Evolutionary conservation across 345 rosid species (phyloP), one percentile per base, ranked within the genome.

Genomic region (Diplotaxis tenuifolia): DNA sequence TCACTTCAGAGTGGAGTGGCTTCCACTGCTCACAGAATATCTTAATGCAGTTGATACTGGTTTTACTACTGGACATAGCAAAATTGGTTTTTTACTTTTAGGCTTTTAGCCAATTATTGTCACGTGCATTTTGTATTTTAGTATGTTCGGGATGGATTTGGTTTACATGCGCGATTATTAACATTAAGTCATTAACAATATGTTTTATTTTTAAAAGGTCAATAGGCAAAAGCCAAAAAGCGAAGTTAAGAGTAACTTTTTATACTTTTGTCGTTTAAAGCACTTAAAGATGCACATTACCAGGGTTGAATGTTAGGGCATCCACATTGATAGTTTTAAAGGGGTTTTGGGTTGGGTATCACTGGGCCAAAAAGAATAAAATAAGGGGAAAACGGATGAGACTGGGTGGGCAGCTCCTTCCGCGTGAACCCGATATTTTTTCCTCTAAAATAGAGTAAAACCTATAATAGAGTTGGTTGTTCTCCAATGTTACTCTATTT

Each of bases 81-180:
- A 49, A 49, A 49, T 14, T 47, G 40, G 4, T 28, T 9, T 15
- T 68, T 75, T 61, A 15, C 74, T 68, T 68, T 62, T 38, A 54
- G 57, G 10, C 74, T 68, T 68, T 62, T 38, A 54, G 57, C 74
- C 20, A 62, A 75, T 75, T 55, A 62, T 62, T 62, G 40, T 62
- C 75, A 75, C 70, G 65, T 54, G 70, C 74, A 68, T 28, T 53
- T 36, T 62, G 70, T 16, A 15, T 69, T 28, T 62, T 53, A 22
- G 52, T 53, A 25, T 75, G 73, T 68, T 62, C 7, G 58, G 65
- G 11, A 29, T 62, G 31, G 47, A 11, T 36, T 8, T 25, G 28
- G 50, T n/a, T 53, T 28, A 53, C 70, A 75, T 56, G 79, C 74
- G 74, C 73, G 69, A 75, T 75, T 75, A 68, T 75, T 29, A 28